phyloP scores from a whole-genome alignment of 495 filamentous ascomycete genomes.

The Usnea hakonensis region DNA sequence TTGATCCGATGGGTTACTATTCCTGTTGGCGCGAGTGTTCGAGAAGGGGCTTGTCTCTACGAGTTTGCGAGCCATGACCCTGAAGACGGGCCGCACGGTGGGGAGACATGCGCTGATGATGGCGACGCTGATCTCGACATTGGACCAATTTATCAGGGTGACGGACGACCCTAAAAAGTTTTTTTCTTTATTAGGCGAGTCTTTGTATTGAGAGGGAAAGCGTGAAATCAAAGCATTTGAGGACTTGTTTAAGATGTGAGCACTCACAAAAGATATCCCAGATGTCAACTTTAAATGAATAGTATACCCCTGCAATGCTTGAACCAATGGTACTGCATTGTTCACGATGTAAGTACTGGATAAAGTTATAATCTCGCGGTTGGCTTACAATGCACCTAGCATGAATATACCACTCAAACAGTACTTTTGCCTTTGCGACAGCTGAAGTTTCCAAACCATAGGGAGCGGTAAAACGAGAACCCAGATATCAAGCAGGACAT shows the following conservation, averaged over 20 bases:
- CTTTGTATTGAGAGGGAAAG: background rate
- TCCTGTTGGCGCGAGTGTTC: background rate
- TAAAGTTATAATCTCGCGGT: no score
- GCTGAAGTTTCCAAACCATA: background rate
- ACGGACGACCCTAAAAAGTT: background rate
- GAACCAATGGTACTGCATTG: background rate
- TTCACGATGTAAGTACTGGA: background rate
- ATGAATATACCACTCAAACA: background rate
- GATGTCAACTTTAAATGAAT: background rate
- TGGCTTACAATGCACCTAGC: background rate
- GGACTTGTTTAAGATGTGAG: background rate
- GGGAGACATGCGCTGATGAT: background rate
- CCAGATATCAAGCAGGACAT: background rate
- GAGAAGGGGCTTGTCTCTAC: background rate
- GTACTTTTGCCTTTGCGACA: background rate
- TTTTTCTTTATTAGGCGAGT: background rate
- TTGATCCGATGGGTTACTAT: background rate
- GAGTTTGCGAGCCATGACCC: background rate
- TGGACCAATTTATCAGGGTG: background rate
- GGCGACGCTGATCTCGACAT: background rate
- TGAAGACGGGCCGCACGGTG: background rate
- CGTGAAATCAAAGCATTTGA: background rate
- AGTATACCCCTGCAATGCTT: background rate
- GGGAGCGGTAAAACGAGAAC: background rate
- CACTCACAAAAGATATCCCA: background rate